These are phyloP conservation scores for Leishmania tarentolae DNA, from an alignment of 208 protist genomes.

Conservation along the genomic window DNA sequence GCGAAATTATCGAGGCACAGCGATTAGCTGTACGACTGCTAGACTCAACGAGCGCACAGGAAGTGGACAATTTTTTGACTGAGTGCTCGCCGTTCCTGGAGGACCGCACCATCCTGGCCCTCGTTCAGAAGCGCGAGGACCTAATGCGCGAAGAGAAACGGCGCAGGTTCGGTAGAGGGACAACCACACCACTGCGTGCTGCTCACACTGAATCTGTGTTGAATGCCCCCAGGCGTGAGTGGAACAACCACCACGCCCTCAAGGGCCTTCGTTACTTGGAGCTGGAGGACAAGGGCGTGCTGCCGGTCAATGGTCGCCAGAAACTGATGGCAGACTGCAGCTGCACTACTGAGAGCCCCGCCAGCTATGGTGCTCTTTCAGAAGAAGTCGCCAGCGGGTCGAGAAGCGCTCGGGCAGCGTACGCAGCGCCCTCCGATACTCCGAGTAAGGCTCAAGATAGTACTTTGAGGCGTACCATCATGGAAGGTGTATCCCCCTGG, in stretches of 20 bases:
- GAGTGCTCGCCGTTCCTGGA: slow-evolving; percentile 51
- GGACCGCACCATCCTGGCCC: slow-evolving; percentile 51
- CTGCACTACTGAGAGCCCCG: background rate
- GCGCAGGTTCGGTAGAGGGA: background rate
- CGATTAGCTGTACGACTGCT: slow-evolving; percentile 39
- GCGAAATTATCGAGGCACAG: slow-evolving; percentile 44
- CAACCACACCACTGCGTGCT: slow-evolving; percentile 19
- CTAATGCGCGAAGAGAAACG: slow-evolving; percentile 25
- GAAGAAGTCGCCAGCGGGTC: slow-evolving; percentile 1
- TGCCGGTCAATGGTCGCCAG: background rate
- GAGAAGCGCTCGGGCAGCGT: background rate
- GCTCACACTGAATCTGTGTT: background rate
- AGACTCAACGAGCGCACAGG: slow-evolving; percentile 38
- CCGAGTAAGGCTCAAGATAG: background rate
- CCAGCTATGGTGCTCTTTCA: background rate
- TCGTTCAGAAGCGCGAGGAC: slow-evolving; percentile 63
- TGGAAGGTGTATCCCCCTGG: slow-evolving; percentile 23
- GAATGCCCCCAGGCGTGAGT: background rate
- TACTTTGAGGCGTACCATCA: slow-evolving; percentile 12
- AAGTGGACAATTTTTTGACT: slow-evolving; percentile 61
- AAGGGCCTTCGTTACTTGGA: slow-evolving; percentile 11
- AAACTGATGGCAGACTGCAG: background rate
- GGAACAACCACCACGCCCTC: slow-evolving; percentile 1
- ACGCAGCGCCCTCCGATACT: slow-evolving; percentile 8
- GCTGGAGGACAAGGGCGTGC: slow-evolving; percentile 6